Base-by-base conservation (phyloP, 2,329 filamentous ascomycete species). In the Pyricularia sp. region DNA sequence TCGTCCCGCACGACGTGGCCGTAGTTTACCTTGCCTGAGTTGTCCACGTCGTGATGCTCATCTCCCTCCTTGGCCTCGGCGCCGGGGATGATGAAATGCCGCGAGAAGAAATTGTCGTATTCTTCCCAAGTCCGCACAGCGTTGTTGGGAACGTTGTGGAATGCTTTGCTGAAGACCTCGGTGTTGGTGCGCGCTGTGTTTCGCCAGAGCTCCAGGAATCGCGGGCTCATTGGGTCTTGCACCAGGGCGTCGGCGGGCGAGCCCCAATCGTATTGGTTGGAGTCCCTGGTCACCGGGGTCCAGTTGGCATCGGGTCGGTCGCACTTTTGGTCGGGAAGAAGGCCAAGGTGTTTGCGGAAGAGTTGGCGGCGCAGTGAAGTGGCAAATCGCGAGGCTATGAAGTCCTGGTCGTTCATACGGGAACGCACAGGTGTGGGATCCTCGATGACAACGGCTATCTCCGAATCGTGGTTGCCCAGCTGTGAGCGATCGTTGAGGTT, bases 291-390 rank as follows among this genome's bases (percentile, higher is more conserved):
- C 1, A 93, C 85, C 0, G 91, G 90, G 64, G 88, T 85, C 70
- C 91, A 93, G 75, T 96, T 96, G 60, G 83, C 79, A 68, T 90
- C 85, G 4, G 88, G 83, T 13, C 75, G 77, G 66, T 87, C 88
- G 71, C 87, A 86, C 40, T 81, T 78, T 74, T 96, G 90, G 9
- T 89, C 81, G 0, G 88, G 87, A 16, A 96, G 80, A 10, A 96
- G 81, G 62, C 92, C 93, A 1, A 96, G 83, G 73, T 96, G 93
- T 78, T 96, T 96, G 70, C 91, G 86, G 85, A 91, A 96, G 67
- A 96, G 83, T 73, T 93, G 86, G 40, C 92, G 85, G 22, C 92
- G 88, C 10, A 96, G 86, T 1, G 87, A 90, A 5, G 90, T 81
- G 1, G 91, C 90, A 72, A 93, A 93, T 65, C 83, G 82, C 6